Percentiles rank a stretch among this genome's conserved stretches.
Evolutionary conservation across 1,139 yeast species (phyloP).

Genomic region (Kurtzmaniella natalensis): DNA sequence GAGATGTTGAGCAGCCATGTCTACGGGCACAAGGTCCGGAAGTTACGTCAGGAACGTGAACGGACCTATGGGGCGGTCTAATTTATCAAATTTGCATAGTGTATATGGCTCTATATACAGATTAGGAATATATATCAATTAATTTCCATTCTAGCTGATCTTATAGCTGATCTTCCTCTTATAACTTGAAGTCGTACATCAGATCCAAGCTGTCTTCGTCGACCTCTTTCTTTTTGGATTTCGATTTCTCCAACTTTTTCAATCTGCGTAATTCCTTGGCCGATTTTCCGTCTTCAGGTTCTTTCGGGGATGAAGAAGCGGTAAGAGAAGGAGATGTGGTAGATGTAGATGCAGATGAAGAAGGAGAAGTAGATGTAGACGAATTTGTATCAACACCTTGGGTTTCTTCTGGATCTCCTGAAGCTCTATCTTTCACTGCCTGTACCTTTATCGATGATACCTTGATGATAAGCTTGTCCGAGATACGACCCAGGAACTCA

Average conservation of each 20-base stretch:
- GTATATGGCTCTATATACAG: too few species aligned
- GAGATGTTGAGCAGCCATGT: constrained; percentile 40
- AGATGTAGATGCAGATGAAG: too few species aligned
- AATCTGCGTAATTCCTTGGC: constrained; percentile 14
- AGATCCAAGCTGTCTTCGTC: constrained; percentile 38
- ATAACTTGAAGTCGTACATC: constrained; percentile 33
- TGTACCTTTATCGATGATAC: constrained; percentile 10
- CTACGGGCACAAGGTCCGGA: constrained; percentile 41
- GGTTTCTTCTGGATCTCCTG: too few species aligned
- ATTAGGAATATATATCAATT: too few species aligned
- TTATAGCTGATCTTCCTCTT: too few species aligned
- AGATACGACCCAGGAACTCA: constrained; percentile 28
- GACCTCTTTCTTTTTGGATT: constrained; percentile 9
- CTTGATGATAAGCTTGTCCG: constrained; percentile 16
- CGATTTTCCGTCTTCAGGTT: constrained; percentile 9
- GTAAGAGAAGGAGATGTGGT: too few species aligned
- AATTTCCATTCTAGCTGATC: constrained; percentile 39
- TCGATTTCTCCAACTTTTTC: constrained; percentile 15
- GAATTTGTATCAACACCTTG: too few species aligned
- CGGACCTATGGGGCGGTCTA: constrained; percentile 2
- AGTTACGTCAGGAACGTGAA: constrained; percentile 25
- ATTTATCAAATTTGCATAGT: neutral
- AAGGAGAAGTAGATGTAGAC: too few species aligned
- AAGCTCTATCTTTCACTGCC: neutral
- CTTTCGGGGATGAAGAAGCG: too few species aligned